Percentiles rank a stretch among this genome's conserved stretches.
Conservation (phyloP, 148 eudicot genomes). For the Amaranthus palmeri region DNA sequence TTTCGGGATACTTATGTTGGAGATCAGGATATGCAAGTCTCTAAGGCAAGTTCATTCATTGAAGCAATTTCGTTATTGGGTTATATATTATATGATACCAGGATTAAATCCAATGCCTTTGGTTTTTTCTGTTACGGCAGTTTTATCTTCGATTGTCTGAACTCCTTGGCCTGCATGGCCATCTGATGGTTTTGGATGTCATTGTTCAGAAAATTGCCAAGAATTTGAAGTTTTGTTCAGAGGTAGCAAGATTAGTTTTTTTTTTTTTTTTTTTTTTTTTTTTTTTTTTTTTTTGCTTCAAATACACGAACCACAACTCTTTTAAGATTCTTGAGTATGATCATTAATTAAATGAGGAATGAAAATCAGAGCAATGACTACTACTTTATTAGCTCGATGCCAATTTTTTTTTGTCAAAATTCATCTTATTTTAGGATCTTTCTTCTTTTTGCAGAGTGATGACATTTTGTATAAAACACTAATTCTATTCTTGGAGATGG, state of each 20-base stretch:
- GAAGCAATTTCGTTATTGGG: background rate
- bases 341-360: background rate
- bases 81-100: background rate
- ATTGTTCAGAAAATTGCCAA: constrained; percentile 76
- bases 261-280: background rate
- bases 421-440: constrained; percentile 5
- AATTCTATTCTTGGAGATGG: constrained; percentile 70
- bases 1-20: constrained; percentile 78
- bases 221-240: constrained; percentile 75
- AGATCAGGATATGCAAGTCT: constrained; percentile 72
- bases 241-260: constrained; percentile 36
- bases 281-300: background rate
- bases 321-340: background rate
- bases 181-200: constrained; percentile 67
- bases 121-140: constrained; percentile 54
- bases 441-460: constrained; percentile 47
- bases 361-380: constrained; percentile 3
- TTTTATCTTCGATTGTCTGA: constrained; percentile 82
- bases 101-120: background rate
- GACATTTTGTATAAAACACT: constrained; percentile 78
- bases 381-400: constrained; percentile 8
- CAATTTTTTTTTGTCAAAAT: background rate
- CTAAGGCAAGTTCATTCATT: constrained; percentile 51
- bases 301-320: background rate
- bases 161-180: constrained; percentile 86